Percentiles rank a stretch among this genome's conserved stretches.
phyloP scores from a whole-genome alignment of 2,329 filamentous ascomycete species.

The Epichloe coenophiala region DNA sequence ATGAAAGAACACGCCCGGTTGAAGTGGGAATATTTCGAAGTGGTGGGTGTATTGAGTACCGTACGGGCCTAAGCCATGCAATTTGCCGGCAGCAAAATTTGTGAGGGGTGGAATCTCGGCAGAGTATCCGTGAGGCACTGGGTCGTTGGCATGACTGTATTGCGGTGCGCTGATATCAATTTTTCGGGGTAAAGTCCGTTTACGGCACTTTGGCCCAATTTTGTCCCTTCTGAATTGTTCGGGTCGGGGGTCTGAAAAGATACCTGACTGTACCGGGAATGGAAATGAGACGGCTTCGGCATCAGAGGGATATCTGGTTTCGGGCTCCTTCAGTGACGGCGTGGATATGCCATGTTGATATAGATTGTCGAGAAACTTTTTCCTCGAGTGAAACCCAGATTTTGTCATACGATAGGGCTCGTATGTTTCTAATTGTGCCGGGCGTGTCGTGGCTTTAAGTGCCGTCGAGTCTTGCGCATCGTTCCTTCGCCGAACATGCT shows the following conservation, averaged over 20 bases:
- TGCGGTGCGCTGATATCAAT: conserved; percentile 39
- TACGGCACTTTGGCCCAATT: conserved; percentile 24
- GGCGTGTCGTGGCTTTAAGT: conserved; percentile 16
- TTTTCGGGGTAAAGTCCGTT: conserved; percentile 27
- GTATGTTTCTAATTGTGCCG: conserved; percentile 43
- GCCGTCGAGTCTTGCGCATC: neutral
- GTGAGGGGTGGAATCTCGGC: conserved; percentile 5
- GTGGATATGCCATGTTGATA: conserved; percentile 26
- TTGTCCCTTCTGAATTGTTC: neutral
- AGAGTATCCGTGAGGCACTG: conserved; percentile 19
- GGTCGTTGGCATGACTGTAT: conserved; percentile 39
- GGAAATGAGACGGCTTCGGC: neutral
- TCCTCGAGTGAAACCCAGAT: conserved; percentile 34
- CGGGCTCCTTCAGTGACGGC: neutral
- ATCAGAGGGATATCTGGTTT: neutral
- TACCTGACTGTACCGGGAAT: neutral
- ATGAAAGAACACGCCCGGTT: conserved; percentile 43
- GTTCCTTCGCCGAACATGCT: neutral
- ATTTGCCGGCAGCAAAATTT: conserved; percentile 13
- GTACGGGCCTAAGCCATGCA: conserved; percentile 45
- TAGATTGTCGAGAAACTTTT: conserved; percentile 40
- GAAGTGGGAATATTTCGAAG: conserved; percentile 48
- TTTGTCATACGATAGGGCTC: conserved; percentile 20
- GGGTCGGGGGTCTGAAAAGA: neutral
- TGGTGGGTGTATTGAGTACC: conserved; percentile 48